Evolutionary conservation across 345 rosid species (phyloP), one percentile per base, ranked within the genome.

Genomic region (Heritiera fomes): DNA sequence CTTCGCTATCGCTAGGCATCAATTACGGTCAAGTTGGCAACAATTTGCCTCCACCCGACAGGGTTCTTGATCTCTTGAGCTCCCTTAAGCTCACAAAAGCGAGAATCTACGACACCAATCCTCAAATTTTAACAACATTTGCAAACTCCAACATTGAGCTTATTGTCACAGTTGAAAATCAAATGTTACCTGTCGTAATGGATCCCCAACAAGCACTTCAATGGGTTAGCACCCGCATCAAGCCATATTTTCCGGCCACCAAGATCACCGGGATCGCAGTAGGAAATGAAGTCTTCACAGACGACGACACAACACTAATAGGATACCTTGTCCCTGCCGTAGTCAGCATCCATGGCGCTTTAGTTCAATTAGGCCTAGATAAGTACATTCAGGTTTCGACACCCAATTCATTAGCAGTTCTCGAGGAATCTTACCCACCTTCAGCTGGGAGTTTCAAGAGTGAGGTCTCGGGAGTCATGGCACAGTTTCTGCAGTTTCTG

Each of bases 21-120:
- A 96, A 94, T 69, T 96, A 96, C 34, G 99, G 99, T 12, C 99
- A 96, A 87, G 83, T 96, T 38, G 99, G 82, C 8, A 84, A 91
- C 85, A 90, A 94, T 84, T 82, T 96, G 81, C 98, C 91, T 10
- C 80, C 90, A 8, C 97, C 99, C 0, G 88, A 89, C 53, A 86
- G 78, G 73, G 99, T 94, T 61, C 81, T 90, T 23, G 89, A 84
- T 64, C 97, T 96, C 75, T 58, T 96, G 65, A 83, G 86, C 70
- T 84, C 98, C 61, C 79, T 92, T 11, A 87, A 84, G 84, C 49
- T 94, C 75, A 89, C 86, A 18, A 94, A 91, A 82, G 85, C 92
- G 23, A 88, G 93, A 87, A 92, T 96, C 74, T 96, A 96, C 28
- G 97, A 96, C 82, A 92, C 99, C 32, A 92, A 92, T 75, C 97